Evolutionary conservation across 305 asterid genomes (phyloP), one percentile per base, ranked within the genome.

Genomic region (Vinca major): DNA sequence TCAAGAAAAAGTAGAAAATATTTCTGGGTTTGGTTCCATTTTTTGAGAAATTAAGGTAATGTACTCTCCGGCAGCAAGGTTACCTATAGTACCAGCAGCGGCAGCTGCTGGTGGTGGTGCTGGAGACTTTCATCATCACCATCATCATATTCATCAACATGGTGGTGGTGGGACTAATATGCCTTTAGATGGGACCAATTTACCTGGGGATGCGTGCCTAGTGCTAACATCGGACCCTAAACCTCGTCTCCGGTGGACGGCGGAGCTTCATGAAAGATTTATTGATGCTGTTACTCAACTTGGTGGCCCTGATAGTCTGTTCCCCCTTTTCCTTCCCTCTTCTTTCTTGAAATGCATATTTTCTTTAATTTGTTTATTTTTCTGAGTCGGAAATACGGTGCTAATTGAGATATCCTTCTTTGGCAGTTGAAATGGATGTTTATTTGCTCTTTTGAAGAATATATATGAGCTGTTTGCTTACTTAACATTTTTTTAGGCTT

Each of bases 211-310:
- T 72, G 86, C 91, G 54, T 86, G 96, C 68, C 81, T 91, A 43
- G 84, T 91, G 52, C 85, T 89, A 49, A 84, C 96, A 57, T 70
- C 95, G 58, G 97, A 91, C 57, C 90, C 96, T 7, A 77, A 86
- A 72, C 97, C 97, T 14, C 91, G 97, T 17, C 96, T 91, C 80
- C 89, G 97, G 8, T 91, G 97, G 97, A 87, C 97, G 37, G 80
- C 95, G 21, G 97, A 89, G 85, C 96, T 91, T 66, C 97, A 91
- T 48, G 91, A 91, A 60, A 79, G 95, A 70, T 91, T 91, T 44
- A 85, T 87, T 7, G 97, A 91, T 49, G 97, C 97, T 7, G 88
- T 91, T 61, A 73, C 90, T 3, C 97, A 91, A 78, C 95, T 89
- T 21, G 97, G 97, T 55, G 97, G 96, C 77, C 95, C 97, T 17